phyloP scores from a whole-genome alignment of 208 protist species.

The Crithidia mellificae region DNA sequence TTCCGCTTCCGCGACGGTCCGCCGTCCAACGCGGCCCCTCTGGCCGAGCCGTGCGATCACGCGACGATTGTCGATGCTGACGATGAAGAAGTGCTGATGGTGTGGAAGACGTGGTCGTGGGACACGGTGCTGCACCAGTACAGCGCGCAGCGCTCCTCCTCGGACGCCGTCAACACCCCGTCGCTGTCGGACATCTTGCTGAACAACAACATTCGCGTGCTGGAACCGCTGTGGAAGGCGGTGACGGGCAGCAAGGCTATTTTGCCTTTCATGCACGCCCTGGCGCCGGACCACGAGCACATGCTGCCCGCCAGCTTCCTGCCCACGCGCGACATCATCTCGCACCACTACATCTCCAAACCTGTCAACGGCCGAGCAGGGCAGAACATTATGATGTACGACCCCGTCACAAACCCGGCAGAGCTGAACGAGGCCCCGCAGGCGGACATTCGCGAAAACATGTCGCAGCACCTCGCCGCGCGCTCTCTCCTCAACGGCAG shows the following conservation, averaged over 20 bases:
- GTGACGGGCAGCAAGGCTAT: conserved; percentile 80
- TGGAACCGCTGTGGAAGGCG: conserved; percentile 85
- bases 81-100: conserved; percentile 65
- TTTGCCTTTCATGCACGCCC: conserved; percentile 70
- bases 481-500: conserved; percentile 22
- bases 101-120: conserved; percentile 91
- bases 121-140: conserved; percentile 78
- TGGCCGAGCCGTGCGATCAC: conserved; percentile 36
- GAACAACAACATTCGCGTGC: conserved; percentile 65
- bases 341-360: conserved; percentile 64
- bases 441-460: conserved; percentile 13
- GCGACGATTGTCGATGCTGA: conserved; percentile 63
- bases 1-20: conserved; percentile 42
- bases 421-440: conserved; percentile 40
- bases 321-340: conserved; percentile 59
- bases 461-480: conserved; percentile 12
- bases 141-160: conserved; percentile 21
- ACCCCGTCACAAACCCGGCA: conserved; percentile 46
- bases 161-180: conserved; percentile 19
- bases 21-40: conserved; percentile 22
- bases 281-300: conserved; percentile 61
- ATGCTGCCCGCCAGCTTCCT: conserved; percentile 69
- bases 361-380: conserved; percentile 77
- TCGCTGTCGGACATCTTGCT: conserved; percentile 77
- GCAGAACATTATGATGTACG: conserved; percentile 79